Conservation (phyloP, 73 alveolate species). For the Blepharisma japonicum region DNA sequence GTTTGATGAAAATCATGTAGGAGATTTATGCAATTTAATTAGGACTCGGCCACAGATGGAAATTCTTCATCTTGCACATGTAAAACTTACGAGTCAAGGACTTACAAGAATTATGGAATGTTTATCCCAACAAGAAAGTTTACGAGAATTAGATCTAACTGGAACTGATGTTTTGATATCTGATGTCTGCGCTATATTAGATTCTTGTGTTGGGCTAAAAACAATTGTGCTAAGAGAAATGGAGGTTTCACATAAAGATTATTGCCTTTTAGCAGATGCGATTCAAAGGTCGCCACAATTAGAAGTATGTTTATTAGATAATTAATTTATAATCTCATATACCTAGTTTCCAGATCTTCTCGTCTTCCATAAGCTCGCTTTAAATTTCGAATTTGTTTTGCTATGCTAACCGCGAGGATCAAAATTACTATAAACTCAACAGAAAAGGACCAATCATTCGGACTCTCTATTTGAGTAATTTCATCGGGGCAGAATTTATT, state of each 20-base stretch:
- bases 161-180: neutral
- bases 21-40: constrained; percentile 11
- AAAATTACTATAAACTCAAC: neutral
- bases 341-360: neutral
- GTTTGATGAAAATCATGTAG: constrained; percentile 2
- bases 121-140: constrained; percentile 4
- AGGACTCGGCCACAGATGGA: neutral
- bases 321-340: neutral
- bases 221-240: constrained; percentile 25
- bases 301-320: constrained; percentile 27
- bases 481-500: neutral
- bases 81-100: neutral
- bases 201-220: neutral
- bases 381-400: neutral
- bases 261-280: constrained; percentile 2
- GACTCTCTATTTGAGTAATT: neutral
- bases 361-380: neutral
- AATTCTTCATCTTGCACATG: constrained; percentile 16
- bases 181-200: constrained; percentile 6
- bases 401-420: neutral
- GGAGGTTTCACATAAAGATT: constrained; percentile 2
- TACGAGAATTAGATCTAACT: neutral
- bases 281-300: constrained; percentile 21
- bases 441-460: neutral
- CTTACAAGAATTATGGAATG: constrained; percentile 7